These are phyloP conservation scores for Endothia cerciana DNA, from an alignment of 2,329 filamentous ascomycete genomes.

Conservation along the genomic window DNA sequence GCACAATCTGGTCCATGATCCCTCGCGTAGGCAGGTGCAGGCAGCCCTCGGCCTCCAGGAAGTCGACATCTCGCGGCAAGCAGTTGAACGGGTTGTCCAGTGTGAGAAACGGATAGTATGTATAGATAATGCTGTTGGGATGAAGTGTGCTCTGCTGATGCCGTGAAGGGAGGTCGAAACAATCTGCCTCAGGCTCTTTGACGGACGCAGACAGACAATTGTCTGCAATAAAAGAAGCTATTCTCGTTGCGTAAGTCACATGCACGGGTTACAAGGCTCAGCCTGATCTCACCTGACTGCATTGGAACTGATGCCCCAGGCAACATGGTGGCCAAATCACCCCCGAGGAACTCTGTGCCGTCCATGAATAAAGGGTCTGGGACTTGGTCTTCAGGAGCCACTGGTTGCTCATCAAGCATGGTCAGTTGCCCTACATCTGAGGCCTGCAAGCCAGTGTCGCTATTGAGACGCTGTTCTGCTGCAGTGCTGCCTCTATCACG, in stretches of 20 bases:
- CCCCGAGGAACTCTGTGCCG: background rate
- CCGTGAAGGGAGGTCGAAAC: background rate
- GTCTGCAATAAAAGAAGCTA: background rate
- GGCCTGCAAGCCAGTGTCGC: background rate
- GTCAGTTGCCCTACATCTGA: background rate
- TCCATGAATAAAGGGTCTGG: background rate
- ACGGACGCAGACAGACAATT: constrained; percentile 1
- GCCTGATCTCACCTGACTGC: constrained; percentile 8
- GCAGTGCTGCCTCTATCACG: background rate
- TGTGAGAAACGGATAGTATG: constrained; percentile 44
- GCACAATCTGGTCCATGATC: constrained; percentile 47
- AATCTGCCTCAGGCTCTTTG: constrained; percentile 1
- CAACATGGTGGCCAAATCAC: background rate
- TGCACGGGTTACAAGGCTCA: background rate
- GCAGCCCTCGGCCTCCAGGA: constrained; percentile 47
- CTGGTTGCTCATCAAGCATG: background rate
- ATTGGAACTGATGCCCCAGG: background rate
- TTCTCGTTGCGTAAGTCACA: background rate
- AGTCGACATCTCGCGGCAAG: constrained; percentile 47
- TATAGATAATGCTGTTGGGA: constrained; percentile 35
- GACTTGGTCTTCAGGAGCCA: background rate
- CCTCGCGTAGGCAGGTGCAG: constrained; percentile 43
- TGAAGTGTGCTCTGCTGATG: background rate
- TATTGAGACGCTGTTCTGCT: background rate
- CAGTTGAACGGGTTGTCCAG: constrained; percentile 41